Percentiles rank a stretch among this genome's conserved stretches.
phyloP scores from a whole-genome alignment of 2,329 filamentous ascomycete genomes.

The Botryosphaeria agaves region DNA sequence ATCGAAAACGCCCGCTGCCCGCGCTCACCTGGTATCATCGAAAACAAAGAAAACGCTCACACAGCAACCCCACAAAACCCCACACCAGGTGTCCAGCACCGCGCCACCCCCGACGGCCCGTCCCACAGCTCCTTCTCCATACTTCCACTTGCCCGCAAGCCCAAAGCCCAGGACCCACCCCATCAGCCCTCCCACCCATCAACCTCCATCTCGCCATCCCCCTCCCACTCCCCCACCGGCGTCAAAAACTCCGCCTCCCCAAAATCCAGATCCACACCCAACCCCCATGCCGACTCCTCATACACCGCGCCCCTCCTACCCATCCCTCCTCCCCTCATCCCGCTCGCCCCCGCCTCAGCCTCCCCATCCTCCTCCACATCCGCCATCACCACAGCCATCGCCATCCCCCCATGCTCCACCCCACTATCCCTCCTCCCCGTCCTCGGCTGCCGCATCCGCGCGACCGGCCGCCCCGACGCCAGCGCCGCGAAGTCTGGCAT shows the following conservation, averaged over 20 bases:
- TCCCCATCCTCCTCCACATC: too few species aligned
- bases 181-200: not conserved
- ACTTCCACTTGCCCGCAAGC: too few species aligned
- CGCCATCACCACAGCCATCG: not conserved
- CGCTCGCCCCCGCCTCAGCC: not conserved
- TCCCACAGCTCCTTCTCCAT: too few species aligned
- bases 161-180: too few species aligned
- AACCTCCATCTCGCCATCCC: not conserved
- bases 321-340: not conserved
- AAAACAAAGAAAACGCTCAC: too few species aligned
- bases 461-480: not conserved
- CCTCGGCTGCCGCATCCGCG: not conserved
- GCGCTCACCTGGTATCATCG: too few species aligned
- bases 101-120: too few species aligned
- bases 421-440: not conserved
- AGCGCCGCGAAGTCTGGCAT: not conserved
- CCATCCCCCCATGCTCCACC: not conserved
- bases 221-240: not conserved
- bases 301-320: too few species aligned
- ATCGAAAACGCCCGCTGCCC: too few species aligned
- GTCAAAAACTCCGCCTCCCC: constrained; percentile 1
- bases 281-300: too few species aligned
- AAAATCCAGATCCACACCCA: constrained; percentile 1
- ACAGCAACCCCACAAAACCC: too few species aligned
- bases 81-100: too few species aligned